These are phyloP conservation scores for Zopfochytrium polystomum DNA, from an alignment of 371 early-diverging fungal genomes.

Conservation along the genomic window DNA sequence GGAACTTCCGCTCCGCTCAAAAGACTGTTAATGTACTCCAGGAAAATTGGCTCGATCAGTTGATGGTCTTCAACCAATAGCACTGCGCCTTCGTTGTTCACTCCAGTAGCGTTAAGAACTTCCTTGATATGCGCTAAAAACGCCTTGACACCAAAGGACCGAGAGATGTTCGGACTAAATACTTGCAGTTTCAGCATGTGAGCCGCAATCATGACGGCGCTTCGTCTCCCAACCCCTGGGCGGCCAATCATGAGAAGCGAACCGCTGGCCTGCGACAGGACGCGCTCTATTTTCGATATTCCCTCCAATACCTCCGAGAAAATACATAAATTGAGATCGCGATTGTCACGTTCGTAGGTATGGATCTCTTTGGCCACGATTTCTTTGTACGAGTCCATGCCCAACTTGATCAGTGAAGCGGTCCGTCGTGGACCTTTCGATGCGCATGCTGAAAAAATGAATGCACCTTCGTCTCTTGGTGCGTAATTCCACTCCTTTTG, in stretches of 20 bases:
- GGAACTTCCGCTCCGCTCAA: constrained; percentile 49
- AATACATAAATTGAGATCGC: constrained; percentile 41
- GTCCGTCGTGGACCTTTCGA: not conserved
- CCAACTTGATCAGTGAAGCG: constrained; percentile 8
- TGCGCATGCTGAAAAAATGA: constrained; percentile 25
- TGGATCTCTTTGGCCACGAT: constrained; percentile 28
- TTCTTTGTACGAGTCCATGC: constrained; percentile 27
- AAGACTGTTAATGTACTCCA: constrained; percentile 50
- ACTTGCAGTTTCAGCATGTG: constrained; percentile 39
- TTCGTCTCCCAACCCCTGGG: constrained; percentile 45
- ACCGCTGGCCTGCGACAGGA: constrained; percentile 44
- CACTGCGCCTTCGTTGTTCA: constrained; percentile 34
- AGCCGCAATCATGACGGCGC: constrained; percentile 30
- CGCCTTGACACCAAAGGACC: constrained; percentile 34
- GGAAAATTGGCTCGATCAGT: constrained; percentile 34
- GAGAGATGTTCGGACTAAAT: constrained; percentile 32
- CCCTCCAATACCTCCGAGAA: constrained; percentile 44
- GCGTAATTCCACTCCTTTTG: constrained; percentile 43
- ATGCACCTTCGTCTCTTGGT: too few relatives aligned
- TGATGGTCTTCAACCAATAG: constrained; percentile 52
- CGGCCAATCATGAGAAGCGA: constrained; percentile 49
- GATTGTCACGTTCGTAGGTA: constrained; percentile 40
- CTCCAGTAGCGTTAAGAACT: constrained; percentile 40
- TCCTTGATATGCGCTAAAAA: constrained; percentile 47
- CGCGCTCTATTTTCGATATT: constrained; percentile 41